phyloP scores from a whole-genome alignment of 345 rosid species.

The Corchorus capsularis region DNA sequence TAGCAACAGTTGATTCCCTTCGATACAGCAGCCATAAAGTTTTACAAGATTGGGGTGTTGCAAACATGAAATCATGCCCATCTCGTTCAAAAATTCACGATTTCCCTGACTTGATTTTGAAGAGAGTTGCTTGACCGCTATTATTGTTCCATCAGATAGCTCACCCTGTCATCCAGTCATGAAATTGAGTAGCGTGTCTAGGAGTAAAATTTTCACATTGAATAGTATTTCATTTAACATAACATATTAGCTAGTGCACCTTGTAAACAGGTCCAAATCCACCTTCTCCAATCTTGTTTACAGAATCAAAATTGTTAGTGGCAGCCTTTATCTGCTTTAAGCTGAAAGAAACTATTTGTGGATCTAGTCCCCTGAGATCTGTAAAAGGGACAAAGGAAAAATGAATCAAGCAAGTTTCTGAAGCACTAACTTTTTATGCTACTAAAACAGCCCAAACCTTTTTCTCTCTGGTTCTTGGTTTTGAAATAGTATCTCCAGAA shows the following conservation, averaged over 20 bases:
- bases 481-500: slow-evolving; percentile 25
- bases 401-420: no score
- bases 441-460: slow-evolving; percentile 25
- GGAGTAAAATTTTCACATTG: no score
- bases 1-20: slow-evolving; percentile 52
- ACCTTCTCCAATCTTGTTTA: slow-evolving; percentile 66
- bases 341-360: slow-evolving; percentile 41
- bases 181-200: neutral
- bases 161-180: slow-evolving; percentile 37
- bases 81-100: slow-evolving; percentile 67
- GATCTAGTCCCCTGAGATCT: slow-evolving; percentile 35
- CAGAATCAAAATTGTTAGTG: slow-evolving; percentile 45
- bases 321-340: slow-evolving; percentile 54
- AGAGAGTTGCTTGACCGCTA: slow-evolving; percentile 76
- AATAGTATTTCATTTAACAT: no score
- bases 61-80: slow-evolving; percentile 63
- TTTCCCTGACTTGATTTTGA: slow-evolving; percentile 69
- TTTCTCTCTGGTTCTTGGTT: neutral
- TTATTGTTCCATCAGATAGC: slow-evolving; percentile 50
- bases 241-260: slow-evolving; percentile 27
- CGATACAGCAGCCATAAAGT: slow-evolving; percentile 67
- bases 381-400: slow-evolving; percentile 6
- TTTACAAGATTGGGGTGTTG: slow-evolving; percentile 73
- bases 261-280: slow-evolving; percentile 67
- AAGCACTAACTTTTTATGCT: neutral